Evolutionary conservation across 148 eudicot species (phyloP).

Genomic region (Cornus kousa): DNA sequence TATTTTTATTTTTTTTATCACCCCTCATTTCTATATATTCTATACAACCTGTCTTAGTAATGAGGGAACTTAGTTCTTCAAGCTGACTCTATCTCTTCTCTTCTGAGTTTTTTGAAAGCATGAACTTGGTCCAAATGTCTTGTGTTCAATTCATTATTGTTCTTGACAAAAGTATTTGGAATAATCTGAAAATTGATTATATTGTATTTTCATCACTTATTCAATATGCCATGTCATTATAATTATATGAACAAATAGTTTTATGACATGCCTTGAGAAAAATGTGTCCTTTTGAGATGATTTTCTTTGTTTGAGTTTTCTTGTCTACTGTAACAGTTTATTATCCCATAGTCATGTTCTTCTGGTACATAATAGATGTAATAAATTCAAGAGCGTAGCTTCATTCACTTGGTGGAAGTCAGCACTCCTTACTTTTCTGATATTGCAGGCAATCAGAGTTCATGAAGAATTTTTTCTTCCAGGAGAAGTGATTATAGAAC

Average conservation of each 20-base stretch:
- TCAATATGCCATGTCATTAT: neutral
- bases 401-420: neutral
- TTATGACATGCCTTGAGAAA: neutral
- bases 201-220: neutral
- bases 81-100: neutral
- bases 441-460: slow-evolving; percentile 18
- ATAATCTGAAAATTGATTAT: neutral
- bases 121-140: neutral
- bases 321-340: neutral
- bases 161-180: neutral
- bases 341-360: neutral
- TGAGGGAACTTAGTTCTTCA: neutral
- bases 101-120: neutral
- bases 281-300: neutral
- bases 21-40: neutral
- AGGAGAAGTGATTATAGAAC: slow-evolving; percentile 24
- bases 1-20: neutral
- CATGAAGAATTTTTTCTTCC: slow-evolving; percentile 29
- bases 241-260: neutral
- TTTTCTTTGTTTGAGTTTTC: neutral
- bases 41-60: neutral
- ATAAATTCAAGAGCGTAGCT: neutral
- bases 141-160: neutral
- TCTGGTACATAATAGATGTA: neutral
- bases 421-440: neutral